Percentiles rank a stretch among this genome's conserved stretches.
phyloP scores from a whole-genome alignment of 768 basidiomycete species.

The Hypholoma sublateritium region DNA sequence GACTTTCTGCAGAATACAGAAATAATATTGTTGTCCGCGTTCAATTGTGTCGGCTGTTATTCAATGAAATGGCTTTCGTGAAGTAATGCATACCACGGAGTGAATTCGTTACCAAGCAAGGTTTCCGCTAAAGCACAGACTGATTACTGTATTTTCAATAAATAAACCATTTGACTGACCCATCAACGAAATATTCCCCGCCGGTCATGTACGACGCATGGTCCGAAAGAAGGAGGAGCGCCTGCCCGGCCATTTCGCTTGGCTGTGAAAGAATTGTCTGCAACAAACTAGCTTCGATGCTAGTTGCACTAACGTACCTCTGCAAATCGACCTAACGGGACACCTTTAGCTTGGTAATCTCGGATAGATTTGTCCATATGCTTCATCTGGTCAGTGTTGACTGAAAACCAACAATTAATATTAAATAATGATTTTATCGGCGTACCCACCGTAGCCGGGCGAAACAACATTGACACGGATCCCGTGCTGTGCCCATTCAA shows the following conservation, averaged over 20 bases:
- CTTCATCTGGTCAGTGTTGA: conserved; percentile 58
- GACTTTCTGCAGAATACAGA: too few species aligned
- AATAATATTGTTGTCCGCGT: too few species aligned
- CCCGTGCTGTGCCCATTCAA: conserved; percentile 54
- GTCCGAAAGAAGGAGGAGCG: conserved; percentile 51
- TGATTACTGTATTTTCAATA: too few species aligned
- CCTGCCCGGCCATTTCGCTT: conserved; percentile 56
- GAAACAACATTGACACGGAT: conserved; percentile 64
- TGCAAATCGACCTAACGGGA: conserved; percentile 60
- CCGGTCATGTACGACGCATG: conserved; percentile 59
- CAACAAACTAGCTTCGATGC: neutral
- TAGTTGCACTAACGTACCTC: conserved; percentile 30
- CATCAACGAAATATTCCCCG: conserved; percentile 55
- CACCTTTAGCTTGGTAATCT: conserved; percentile 45
- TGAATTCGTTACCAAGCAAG: too few species aligned
- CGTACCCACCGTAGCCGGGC: conserved; percentile 54
- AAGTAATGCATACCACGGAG: too few species aligned
- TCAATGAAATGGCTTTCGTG: too few species aligned
- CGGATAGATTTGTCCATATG: conserved; percentile 49
- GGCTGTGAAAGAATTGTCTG: conserved; percentile 33
- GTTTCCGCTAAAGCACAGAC: too few species aligned
- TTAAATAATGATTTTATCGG: neutral
- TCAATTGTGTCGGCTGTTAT: too few species aligned
- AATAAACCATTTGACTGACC: conserved; percentile 32
- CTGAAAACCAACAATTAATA: conserved; percentile 24